These are phyloP conservation scores for Aeminium ludgeri DNA, from an alignment of 495 filamentous ascomycete genomes.

Conservation along the genomic window DNA sequence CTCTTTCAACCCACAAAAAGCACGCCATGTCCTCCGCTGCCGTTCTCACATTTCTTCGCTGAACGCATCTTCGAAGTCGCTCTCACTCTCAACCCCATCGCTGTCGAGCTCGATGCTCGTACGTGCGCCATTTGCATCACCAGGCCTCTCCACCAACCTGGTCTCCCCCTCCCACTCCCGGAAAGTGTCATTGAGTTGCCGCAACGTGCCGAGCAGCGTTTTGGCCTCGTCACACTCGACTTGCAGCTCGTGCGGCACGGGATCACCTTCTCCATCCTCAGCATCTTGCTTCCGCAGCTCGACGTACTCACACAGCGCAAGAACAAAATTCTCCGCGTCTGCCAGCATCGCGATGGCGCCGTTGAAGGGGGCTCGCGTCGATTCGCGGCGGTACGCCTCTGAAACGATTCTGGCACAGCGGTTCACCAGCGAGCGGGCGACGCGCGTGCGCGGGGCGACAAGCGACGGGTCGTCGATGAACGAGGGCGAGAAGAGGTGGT, in stretches of 20 bases:
- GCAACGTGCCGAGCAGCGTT: not conserved
- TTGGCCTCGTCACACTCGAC: slow-evolving; percentile 2
- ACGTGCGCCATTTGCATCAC: too few relatives aligned
- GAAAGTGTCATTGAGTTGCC: not conserved
- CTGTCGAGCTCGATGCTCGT: too few relatives aligned
- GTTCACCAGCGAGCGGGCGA: not conserved
- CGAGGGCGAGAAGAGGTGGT: not conserved
- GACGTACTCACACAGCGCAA: not conserved
- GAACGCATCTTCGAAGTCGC: too few relatives aligned
- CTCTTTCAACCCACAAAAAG: too few relatives aligned
- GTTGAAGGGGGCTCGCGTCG: not conserved
- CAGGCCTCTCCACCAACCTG: not conserved
- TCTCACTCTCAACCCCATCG: too few relatives aligned
- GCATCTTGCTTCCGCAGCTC: not conserved
- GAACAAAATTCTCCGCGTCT: not conserved
- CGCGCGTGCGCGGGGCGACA: not conserved
- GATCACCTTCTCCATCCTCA: not conserved
- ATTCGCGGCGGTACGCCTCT: not conserved
- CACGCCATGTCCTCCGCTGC: too few relatives aligned
- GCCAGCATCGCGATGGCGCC: not conserved
- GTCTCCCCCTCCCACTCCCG: not conserved
- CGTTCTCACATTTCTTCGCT: too few relatives aligned
- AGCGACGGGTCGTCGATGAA: not conserved
- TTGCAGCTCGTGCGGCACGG: not conserved
- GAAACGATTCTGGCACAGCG: not conserved